These are phyloP conservation scores for Termitomyces sp. DNA, from an alignment of 768 basidiomycete species.

Conservation along the genomic window DNA sequence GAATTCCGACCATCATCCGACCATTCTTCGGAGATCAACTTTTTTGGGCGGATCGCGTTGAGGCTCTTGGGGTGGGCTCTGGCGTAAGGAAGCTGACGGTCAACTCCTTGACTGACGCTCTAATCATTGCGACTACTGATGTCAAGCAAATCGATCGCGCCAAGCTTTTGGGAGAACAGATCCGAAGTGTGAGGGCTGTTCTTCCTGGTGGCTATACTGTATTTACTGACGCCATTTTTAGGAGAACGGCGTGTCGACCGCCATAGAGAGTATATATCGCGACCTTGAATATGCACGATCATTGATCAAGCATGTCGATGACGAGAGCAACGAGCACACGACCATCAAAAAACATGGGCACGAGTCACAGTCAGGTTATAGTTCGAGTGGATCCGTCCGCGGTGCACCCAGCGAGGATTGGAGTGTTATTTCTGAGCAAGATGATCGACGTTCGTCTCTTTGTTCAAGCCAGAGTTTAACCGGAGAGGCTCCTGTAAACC, in stretches of 20 bases:
- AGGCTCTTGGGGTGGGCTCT: slow-evolving; percentile 87
- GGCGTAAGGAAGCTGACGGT: slow-evolving; percentile 86
- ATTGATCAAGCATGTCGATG: slow-evolving; percentile 59
- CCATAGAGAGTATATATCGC: slow-evolving; percentile 93
- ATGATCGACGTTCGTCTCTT: slow-evolving; percentile 52
- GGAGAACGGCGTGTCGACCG: slow-evolving; percentile 94
- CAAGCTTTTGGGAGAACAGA: slow-evolving; percentile 77
- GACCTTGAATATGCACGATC: slow-evolving; percentile 93
- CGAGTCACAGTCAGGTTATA: slow-evolving; percentile 42
- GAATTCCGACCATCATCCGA: slow-evolving; percentile 91
- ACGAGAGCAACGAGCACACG: slow-evolving; percentile 29
- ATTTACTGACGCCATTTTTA: slow-evolving; percentile 22
- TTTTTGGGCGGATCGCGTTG: slow-evolving; percentile 98
- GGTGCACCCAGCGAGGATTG: slow-evolving; percentile 72
- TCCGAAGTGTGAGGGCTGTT: slow-evolving; percentile 56
- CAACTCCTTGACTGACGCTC: slow-evolving; percentile 69
- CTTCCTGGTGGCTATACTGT: neutral
- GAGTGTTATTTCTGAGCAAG: slow-evolving; percentile 81
- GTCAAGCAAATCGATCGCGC: slow-evolving; percentile 86
- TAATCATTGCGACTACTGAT: slow-evolving; percentile 80
- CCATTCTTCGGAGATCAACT: slow-evolving; percentile 99
- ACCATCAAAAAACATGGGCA: slow-evolving; percentile 27
- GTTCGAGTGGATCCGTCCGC: slow-evolving; percentile 49
- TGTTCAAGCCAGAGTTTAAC: slow-evolving; percentile 42
- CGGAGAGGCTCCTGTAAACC: slow-evolving; percentile 37